Conservation (phyloP, 225 moss, liverwort and hornwort genomes). For the Climacium dendroides region DNA sequence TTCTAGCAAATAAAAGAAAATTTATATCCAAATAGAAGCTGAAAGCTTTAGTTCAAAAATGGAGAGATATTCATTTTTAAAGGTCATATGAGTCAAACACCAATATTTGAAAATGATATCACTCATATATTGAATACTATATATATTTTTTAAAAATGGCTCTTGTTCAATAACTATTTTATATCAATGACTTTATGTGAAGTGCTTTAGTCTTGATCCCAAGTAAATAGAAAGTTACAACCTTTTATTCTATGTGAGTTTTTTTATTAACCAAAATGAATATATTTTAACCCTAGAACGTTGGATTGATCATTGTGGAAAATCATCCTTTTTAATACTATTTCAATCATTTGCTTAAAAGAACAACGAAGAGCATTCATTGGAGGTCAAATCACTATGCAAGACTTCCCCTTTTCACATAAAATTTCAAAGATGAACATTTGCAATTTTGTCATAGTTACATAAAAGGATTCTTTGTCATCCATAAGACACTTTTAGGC, state of each 20-base stretch:
- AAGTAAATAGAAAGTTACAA: background rate
- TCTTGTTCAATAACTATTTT: background rate
- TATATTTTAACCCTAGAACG: accelerated
- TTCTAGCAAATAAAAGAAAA: background rate
- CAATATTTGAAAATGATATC: background rate
- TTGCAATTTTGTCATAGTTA: background rate
- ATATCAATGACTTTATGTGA: background rate
- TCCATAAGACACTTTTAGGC: background rate
- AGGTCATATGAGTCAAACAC: background rate
- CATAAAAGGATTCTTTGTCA: background rate
- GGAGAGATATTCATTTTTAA: background rate
- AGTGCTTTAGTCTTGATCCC: background rate
- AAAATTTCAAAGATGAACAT: background rate
- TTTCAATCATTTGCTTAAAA: background rate
- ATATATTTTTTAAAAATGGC: background rate
- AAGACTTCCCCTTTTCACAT: background rate
- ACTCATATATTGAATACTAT: no score
- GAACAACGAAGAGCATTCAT: background rate
- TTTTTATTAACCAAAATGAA: background rate
- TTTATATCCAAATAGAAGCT: background rate
- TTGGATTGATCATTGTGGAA: accelerated
- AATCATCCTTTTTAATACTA: background rate
- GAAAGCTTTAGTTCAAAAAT: background rate
- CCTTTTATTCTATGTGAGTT: background rate
- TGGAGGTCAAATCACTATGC: accelerated